Evolutionary conservation across 2,329 filamentous ascomycete species (phyloP), one percentile per base, ranked within the genome.

Genomic region (Colletotrichum navitas): DNA sequence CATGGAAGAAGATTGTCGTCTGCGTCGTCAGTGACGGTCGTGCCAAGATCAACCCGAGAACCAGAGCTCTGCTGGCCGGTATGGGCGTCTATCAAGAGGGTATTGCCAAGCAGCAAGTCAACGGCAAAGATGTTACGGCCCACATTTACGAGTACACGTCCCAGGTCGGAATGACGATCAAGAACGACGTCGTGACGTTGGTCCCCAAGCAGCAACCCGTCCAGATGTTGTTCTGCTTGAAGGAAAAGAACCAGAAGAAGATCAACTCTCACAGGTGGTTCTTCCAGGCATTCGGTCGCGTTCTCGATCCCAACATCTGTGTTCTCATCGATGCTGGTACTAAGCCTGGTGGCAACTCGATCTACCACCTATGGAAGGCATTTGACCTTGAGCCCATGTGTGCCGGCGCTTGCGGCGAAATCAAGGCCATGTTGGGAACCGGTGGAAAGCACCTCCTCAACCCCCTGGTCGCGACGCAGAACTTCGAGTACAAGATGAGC

Each of bases 401-500:
- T 80, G 96, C 93, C 76, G 96, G 96, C 76, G 95, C 96, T 77
- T 99, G 96, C 82, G 96, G 96, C 83, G 96, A 99, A 82, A 99
- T 99, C 86, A 98, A 99, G 83, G 95, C 95, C 75, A 98, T 98
- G 95, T 86, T 98, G 84, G 92, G 92, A 34, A 90, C 90, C 4
- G 90, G 88, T 69, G 95, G 95, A 74, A 95, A 93, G 82, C 94
- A 97, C 77, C 88, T 99, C 45, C 81, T 98, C 75, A 99, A 98
- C 78, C 96, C 96, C 0, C 88, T 99, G 5, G 93, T 99, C 29
- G 96, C 96, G 2, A 95, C 95, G 0, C 96, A 99, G 78, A 99
- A 99, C 79, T 99, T 99, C 77, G 96, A 99, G 85, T 99, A 99
- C 88, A 99, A 99, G 88, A 97, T 99, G 93, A 97, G 94, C 81